phyloP scores from a whole-genome alignment of 2,329 filamentous ascomycete species.

The Penicillium sp. region DNA sequence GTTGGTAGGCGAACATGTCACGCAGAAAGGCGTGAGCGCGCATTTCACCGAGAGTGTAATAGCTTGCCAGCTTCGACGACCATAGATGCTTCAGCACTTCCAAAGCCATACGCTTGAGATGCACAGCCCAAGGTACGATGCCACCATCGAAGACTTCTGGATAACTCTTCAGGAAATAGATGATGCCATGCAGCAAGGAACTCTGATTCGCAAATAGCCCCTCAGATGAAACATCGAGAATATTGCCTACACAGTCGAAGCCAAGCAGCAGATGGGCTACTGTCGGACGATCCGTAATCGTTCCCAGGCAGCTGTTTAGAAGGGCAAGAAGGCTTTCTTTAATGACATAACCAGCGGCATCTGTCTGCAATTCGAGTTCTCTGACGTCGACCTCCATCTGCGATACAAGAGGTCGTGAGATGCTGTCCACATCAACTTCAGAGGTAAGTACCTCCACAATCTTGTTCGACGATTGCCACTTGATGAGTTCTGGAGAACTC shows the following conservation, averaged over 20 bases:
- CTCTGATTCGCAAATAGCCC: conserved; percentile 67
- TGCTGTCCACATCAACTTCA: conserved; percentile 73
- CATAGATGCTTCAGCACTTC: conserved; percentile 77
- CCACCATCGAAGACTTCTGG: conserved; percentile 59
- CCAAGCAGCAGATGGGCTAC: conserved; percentile 89
- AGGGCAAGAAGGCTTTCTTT: conserved; percentile 85
- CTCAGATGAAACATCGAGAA: conserved; percentile 63
- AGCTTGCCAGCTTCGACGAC: conserved; percentile 73
- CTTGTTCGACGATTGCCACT: conserved; percentile 69
- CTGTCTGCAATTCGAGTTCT: conserved; percentile 67
- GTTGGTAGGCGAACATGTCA: conserved; percentile 67
- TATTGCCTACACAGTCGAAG: conserved; percentile 71
- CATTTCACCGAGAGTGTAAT: conserved; percentile 72
- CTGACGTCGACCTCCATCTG: conserved; percentile 63
- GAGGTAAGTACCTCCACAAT: conserved; percentile 84
- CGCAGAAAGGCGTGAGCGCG: conserved; percentile 76
- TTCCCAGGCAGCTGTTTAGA: conserved; percentile 71
- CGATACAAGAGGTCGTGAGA: conserved; percentile 67
- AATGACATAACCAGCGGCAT: conserved; percentile 70
- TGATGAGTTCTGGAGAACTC: conserved; percentile 59
- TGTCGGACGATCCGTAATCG: conserved; percentile 71
- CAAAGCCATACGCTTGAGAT: conserved; percentile 65
- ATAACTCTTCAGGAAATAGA: conserved; percentile 66
- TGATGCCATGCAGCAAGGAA: conserved; percentile 79
- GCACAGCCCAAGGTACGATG: conserved; percentile 65